Evolutionary conservation across 352 stramenopile genomes (phyloP), one percentile per base, ranked within the genome.

Genomic region (Pythium oligandrum): DNA sequence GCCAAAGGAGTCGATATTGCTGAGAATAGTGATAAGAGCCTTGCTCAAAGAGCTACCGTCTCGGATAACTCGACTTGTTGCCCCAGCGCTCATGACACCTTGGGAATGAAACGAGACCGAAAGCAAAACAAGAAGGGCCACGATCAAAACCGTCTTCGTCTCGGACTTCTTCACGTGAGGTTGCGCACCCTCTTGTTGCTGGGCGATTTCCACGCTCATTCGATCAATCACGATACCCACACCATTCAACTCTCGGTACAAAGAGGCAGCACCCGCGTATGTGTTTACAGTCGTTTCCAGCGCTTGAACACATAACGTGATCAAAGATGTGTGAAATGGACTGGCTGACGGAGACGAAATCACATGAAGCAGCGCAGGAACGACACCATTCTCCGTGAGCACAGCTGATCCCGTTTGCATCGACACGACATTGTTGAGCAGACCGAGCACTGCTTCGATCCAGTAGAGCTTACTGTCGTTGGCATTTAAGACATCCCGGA

Each of bases 1-100:
- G 10, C 96, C 95, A 59, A 98, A 98, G 4, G 76, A 63, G 55
- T 96, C 76, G 40, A 97, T 73, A 68, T 97, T 87, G 10, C 81
- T 71, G 51, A 98, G 64, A 50, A 98, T 86, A 37, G 92, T 84
- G 35, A 91, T 70, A 30, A 99, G 51, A 7, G 96, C 80, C 54
- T 88, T 84, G 51, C 79, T 94, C 31, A 99, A 63, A 42, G 83
- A 75, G 11, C 88, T 91, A 33, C 78, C 81, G 57, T 95, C 85
- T 12, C 85, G 83, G 67, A 95, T 95, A n/a, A 86, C 78, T 4
- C 85, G 85, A 47, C 81, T 91, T 31, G 85, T 93, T 11, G 83
- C 76, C 4, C 85, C 85, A 42, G 85, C 85, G 35, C 78, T 95
- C 85, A 95, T 95, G 11, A 95, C 74, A 26, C 85, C 83, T 53